Base-by-base conservation (phyloP, 495 filamentous ascomycete species). In the Thermothielavioides terrestris region DNA sequence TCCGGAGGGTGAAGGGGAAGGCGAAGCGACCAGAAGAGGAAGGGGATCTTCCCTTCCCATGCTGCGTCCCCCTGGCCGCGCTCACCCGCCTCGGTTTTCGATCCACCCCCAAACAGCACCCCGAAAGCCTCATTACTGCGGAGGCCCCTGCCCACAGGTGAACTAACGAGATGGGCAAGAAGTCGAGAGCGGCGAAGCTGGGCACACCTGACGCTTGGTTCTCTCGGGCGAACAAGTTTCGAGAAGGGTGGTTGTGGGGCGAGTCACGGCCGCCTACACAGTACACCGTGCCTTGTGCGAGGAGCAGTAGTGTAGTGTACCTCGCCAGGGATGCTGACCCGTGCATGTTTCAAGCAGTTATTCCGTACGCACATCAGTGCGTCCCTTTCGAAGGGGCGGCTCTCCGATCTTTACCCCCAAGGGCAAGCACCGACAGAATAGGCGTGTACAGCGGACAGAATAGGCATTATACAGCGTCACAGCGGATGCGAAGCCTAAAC, bases 351-450 rank as follows among this genome's bases (percentile, higher is more conserved):
- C 55, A 54, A 30, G 38, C n/a, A n/a, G n/a, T n/a, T n/a, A n/a
- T n/a, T n/a, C n/a, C n/a, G n/a, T 45, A 27, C 32, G 43, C 26
- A 44, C 38, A 48, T 55, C 49, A 54, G 21, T 49, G 36, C 23
- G n/a, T n/a, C n/a, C 7, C 43, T 32, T 23, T n/a, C n/a, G n/a
- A n/a, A n/a, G n/a, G n/a, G n/a, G n/a, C n/a, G n/a, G n/a, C n/a
- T n/a, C 28, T 54, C 58, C n/a, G 51, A 61, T 61, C 58, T 44
- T 58, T 60, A 20, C 58, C 44, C 15, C 25, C 27, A 53, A 48
- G 27, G 48, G 58, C 44, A 55, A 54, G 39, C 38, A 21, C 32
- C 23, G 23, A 55, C 17, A 32, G 52, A 54, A 43, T 26, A 57
- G 46, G 44, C 41, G 21, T 25, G 48, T 39, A 31, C 14, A n/a